These are phyloP conservation scores for Thermothielavioides terrestris DNA, from an alignment of 495 filamentous ascomycete genomes.

Conservation along the genomic window DNA sequence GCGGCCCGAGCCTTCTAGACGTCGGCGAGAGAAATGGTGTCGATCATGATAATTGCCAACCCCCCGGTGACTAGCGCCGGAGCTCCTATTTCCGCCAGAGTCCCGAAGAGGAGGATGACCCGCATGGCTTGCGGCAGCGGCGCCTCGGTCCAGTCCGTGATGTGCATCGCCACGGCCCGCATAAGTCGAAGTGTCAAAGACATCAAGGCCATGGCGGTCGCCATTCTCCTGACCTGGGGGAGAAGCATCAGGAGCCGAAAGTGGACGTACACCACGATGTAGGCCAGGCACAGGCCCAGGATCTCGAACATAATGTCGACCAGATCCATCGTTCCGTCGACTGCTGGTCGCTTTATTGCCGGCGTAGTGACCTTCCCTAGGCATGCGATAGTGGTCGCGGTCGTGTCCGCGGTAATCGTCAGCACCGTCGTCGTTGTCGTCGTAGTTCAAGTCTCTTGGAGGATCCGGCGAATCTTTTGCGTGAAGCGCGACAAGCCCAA, in stretches of 20 bases:
- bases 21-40: not conserved
- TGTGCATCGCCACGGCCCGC: not conserved
- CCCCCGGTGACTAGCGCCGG: not conserved
- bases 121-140: not conserved
- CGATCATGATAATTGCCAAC: not conserved
- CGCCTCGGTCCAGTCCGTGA: not conserved
- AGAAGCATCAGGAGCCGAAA: not conserved
- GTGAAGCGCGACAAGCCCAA: conserved; percentile 5
- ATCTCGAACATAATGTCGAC: not conserved
- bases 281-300: not conserved
- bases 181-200: not conserved
- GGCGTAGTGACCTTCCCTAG: not conserved
- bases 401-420: conserved; percentile 10
- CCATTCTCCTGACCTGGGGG: not conserved
- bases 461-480: conserved; percentile 18
- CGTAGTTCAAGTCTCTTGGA: conserved; percentile 25
- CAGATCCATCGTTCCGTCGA: not conserved
- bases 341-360: not conserved
- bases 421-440: conserved; percentile 16
- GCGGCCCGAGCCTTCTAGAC: conserved; percentile 5
- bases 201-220: not conserved
- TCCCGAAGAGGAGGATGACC: not conserved
- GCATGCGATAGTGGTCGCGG: not conserved
- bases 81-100: conserved; percentile 1
- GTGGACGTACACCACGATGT: not conserved